A percentile compares a stretch with the other conserved stretches of the same genome.
Conservation (phyloP, 164 flowering plant genomes). For the Magnolia kwangsiensis region DNA sequence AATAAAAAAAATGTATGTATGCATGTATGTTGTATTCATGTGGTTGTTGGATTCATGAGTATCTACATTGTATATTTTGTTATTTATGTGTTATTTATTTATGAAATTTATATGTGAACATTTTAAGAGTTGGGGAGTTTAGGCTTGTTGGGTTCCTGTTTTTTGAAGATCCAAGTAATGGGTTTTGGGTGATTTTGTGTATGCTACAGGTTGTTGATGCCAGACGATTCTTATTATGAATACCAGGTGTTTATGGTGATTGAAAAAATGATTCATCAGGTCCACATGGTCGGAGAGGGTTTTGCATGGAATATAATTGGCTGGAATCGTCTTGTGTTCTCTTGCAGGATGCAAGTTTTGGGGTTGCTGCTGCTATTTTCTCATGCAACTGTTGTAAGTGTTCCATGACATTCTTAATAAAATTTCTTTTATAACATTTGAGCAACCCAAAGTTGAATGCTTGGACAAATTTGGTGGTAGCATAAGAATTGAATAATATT, state of each 20-base stretch:
- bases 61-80: not conserved
- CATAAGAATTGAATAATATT: too few species aligned
- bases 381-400: too few species aligned
- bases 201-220: constrained; percentile 56
- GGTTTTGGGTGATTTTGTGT: constrained; percentile 7
- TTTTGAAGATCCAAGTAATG: not conserved
- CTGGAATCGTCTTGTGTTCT: too few species aligned
- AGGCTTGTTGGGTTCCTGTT: not conserved
- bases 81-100: too few species aligned
- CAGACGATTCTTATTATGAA: constrained; percentile 63
- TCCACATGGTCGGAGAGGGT: constrained; percentile 70
- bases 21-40: not conserved
- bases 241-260: constrained; percentile 37
- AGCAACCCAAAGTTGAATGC: too few species aligned
- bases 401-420: too few species aligned
- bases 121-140: not conserved
- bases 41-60: not conserved
- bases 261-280: constrained; percentile 55
- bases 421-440: not conserved
- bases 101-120: not conserved
- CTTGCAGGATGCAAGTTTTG: not conserved
- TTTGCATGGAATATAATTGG: too few species aligned
- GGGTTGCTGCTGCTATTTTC: too few species aligned
- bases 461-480: too few species aligned
- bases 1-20: not conserved